Evolutionary conservation across 345 rosid genomes (phyloP), one percentile per base, ranked within the genome.

Genomic region (Capsella bursapastoris): DNA sequence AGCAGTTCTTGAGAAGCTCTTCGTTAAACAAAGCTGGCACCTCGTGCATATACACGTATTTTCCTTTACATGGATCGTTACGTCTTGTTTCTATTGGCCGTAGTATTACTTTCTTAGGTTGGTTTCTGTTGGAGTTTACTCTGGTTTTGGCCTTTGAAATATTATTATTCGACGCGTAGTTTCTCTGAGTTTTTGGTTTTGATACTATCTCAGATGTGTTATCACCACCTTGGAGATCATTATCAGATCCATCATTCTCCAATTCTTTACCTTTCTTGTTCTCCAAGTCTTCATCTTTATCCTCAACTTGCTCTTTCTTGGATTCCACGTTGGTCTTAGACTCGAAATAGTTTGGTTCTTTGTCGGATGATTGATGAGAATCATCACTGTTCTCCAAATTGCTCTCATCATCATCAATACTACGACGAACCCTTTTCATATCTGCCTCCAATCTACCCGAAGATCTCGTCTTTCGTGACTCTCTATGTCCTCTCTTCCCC

Each of bases 1-100:
- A 66, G 8, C 98, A 93, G 10, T 86, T 82, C 81, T 76, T 83
- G n/a, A 91, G 75, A 68, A 89, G 72, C 64, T 89, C 97, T 8
- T 79, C 86, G 66, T 91, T 89, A 76, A 88, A 91, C 66, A 80
- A 76, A 67, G 71, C 41, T 0, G 96, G 96, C 73, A 89, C 81
- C 11, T 80, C 76, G 45, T 86, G 88, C 47, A 90, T 68, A 44
- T 85, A 84, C n/a, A 90, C 81, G 57, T 82, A 90, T 65, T 79
- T 61, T 9, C 90, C 92, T 10, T 48, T 41, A 4, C 92, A 88
- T 22, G 83, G 69, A 50, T 85, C 81, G 31, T 72, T 72, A 43
- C 28, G 64, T 6, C 37, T 41, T 34, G 58, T 60, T 48, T 25
- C 50, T 59, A 64, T 78, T 66, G 77, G 81, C 50, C 52, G 61